Evolutionary conservation across 306 rosid genomes (phyloP).

Genomic region (Vigna hirtella): DNA sequence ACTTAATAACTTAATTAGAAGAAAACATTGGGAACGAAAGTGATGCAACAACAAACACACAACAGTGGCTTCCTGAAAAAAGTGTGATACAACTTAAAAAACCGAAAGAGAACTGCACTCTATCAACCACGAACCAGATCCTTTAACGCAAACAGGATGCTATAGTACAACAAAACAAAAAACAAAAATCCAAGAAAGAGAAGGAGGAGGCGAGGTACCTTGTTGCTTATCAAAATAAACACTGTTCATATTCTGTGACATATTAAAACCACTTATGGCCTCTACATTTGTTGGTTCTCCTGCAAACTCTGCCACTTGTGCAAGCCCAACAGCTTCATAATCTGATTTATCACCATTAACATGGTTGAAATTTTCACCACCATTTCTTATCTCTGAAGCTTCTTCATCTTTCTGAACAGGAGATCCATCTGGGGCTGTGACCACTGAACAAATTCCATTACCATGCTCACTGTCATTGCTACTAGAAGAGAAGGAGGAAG

Average conservation of each 20-base stretch:
- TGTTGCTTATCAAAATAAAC: slow-evolving; percentile 50
- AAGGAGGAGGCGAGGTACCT: slow-evolving; percentile 41
- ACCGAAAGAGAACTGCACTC: not conserved
- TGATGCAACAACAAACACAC: slow-evolving; percentile 22
- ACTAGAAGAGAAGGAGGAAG: slow-evolving; percentile 32
- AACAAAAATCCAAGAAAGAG: not conserved
- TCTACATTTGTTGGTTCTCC: slow-evolving; percentile 44
- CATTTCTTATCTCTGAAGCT: slow-evolving; percentile 2
- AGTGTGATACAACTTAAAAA: not conserved
- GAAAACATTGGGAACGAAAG: slow-evolving; percentile 22
- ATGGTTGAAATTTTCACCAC: slow-evolving; percentile 10
- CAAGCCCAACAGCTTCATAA: slow-evolving; percentile 38
- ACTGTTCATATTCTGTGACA: slow-evolving; percentile 34
- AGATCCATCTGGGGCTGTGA: slow-evolving; percentile 24
- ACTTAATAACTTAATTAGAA: slow-evolving; percentile 18
- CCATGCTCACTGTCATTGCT: slow-evolving; percentile 8
- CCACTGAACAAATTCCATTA: slow-evolving; percentile 13
- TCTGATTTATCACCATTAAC: slow-evolving; percentile 9
- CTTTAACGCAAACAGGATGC: slow-evolving; percentile 2
- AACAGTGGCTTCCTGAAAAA: not conserved
- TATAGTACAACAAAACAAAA: not conserved
- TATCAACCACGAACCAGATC: not conserved
- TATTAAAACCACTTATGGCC: slow-evolving; percentile 22
- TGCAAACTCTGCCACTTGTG: slow-evolving; percentile 29
- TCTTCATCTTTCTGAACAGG: slow-evolving; percentile 40